Base-by-base conservation (phyloP, 176 grass and related monocot genomes). In the Zoysia pacifica region DNA sequence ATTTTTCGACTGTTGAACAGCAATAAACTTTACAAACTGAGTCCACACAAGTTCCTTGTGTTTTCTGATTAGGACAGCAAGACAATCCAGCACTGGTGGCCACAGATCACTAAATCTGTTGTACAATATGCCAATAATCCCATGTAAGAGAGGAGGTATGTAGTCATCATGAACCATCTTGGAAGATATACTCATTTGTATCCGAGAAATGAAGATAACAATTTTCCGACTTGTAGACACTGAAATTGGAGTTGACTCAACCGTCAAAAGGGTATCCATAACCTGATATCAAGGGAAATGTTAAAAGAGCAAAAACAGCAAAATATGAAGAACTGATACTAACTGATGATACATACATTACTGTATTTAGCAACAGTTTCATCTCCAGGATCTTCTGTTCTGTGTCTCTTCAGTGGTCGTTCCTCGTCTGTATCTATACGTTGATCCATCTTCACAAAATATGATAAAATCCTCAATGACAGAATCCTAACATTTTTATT, bases 101-200 rank as follows among this genome's bases (percentile, higher is more conserved):
- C 95, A 97, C 49, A 97, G 78, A 78, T 87, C 82, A 77, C 90
- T 89, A 82, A 94, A 94, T 77, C 95, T 89, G 85, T 94, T 97
- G 72, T 92, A 79, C 28, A 97, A 82, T 19, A 93, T 88, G 67
- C 95, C 95, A 75, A 94, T 72, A 77, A 94, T 80, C 39, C 95
- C 95, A 74, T 97, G 85, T 53, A 97, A 89, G 50, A 97, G 85
- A 86, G 92, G 90, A 80, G 86, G 83, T 86, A 92, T 75, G 40
- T 97, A 91, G 12, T 78, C 81, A 41, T 92, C 83, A 83, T 78
- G 73, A 64, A 97, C 87, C 70, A 66, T 85, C 59, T 87, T 77
- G 62, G 90, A 88, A 86, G 87, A 91, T 35, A 97, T 49, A 74
- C 82, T 87, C 77, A 88, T 97, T 80, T 94, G 87, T 86, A 97